These are phyloP conservation scores for Wickerhamomyces tratensis DNA, from an alignment of 805 yeast genomes.

Conservation along the genomic window DNA sequence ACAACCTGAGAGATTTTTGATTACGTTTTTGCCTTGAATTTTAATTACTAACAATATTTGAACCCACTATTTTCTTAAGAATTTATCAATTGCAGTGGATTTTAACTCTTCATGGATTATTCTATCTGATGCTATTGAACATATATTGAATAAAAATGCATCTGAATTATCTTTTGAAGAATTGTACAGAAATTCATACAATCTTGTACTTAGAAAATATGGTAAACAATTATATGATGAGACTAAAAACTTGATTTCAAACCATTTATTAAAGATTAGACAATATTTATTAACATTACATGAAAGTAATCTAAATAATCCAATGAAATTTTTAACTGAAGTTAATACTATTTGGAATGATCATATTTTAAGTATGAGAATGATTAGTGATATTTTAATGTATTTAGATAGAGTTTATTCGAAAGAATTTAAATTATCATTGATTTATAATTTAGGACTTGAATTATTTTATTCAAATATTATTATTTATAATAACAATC, in stretches of 20 bases:
- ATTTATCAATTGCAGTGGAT: conserved; percentile 31
- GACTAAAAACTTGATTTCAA: conserved; percentile 37
- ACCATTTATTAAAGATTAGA: conserved; percentile 29
- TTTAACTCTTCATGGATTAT: conserved; percentile 61
- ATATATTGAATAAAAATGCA: conserved; percentile 66
- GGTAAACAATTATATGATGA: conserved; percentile 60
- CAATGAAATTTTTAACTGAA: conserved; percentile 26
- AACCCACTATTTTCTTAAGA: conserved; percentile 7
- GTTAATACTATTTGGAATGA: conserved; percentile 49
- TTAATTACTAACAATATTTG: background rate
- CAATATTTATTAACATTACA: conserved; percentile 6
- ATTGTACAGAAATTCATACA: conserved; percentile 70
- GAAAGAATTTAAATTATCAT: conserved; percentile 51
- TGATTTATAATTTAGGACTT: conserved; percentile 68
- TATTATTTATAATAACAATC: conserved; percentile 36
- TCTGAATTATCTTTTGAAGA: conserved; percentile 73
- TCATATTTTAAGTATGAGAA: conserved; percentile 61
- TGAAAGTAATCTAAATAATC: conserved; percentile 5
- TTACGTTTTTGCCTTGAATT: background rate
- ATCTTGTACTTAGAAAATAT: conserved; percentile 58
- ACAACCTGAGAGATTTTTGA: background rate
- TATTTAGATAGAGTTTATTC: conserved; percentile 82
- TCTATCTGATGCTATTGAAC: conserved; percentile 55
- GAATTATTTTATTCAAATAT: conserved; percentile 54
- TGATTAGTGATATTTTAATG: conserved; percentile 78